A percentile compares a stretch with the other conserved stretches of the same genome.
These are phyloP conservation scores for Trametes versicolor DNA, from an alignment of 1,284 basidiomycete species.

Conservation along the genomic window DNA sequence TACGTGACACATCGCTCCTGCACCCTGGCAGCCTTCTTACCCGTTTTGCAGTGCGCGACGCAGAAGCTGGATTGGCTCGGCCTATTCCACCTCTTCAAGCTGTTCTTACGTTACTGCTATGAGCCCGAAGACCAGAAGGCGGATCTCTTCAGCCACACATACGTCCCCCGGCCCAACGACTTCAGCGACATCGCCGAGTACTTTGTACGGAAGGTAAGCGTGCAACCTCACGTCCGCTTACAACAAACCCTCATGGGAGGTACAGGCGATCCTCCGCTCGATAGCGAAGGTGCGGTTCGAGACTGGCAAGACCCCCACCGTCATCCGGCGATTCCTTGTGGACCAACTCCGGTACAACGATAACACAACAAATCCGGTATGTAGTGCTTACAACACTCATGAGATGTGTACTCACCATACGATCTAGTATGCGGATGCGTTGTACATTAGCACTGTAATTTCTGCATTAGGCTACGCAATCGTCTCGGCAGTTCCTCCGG, in stretches of 20 bases:
- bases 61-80: constrained; percentile 87
- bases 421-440: constrained; percentile 86
- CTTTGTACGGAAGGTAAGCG: constrained; percentile 88
- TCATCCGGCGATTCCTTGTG: constrained; percentile 92
- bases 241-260: constrained; percentile 9
- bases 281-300: constrained; percentile 89
- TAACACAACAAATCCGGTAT: constrained; percentile 89
- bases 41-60: constrained; percentile 76
- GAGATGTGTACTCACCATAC: constrained; percentile 28
- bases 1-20: constrained; percentile 53
- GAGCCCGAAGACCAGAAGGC: constrained; percentile 81
- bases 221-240: neutral
- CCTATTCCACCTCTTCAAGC: constrained; percentile 95
- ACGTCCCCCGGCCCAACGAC: constrained; percentile 93
- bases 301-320: constrained; percentile 85
- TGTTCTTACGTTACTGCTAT: constrained; percentile 94
- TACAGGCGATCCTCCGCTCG: constrained; percentile 81
- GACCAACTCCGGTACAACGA: constrained; percentile 95
- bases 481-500: constrained; percentile 77
- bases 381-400: constrained; percentile 41
- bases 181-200: constrained; percentile 94
- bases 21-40: neutral
- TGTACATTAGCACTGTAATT: constrained; percentile 91
- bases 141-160: constrained; percentile 86
- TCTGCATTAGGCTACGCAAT: constrained; percentile 83